phyloP scores from a whole-genome alignment of 768 basidiomycete species.

The Podaxis sp. region DNA sequence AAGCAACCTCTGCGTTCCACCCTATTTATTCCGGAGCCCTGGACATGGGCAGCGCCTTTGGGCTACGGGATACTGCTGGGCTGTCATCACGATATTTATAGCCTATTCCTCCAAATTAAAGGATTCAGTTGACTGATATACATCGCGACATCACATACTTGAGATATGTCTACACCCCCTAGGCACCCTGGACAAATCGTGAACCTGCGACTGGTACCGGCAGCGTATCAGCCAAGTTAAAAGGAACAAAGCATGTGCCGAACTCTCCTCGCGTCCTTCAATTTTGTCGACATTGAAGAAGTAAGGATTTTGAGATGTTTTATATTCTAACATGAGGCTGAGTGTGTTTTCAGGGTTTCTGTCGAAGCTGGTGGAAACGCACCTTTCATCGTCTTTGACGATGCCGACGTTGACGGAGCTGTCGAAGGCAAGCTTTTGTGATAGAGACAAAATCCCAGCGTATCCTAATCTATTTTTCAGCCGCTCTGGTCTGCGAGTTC shows the following conservation, averaged over 20 bases:
- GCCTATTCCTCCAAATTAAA: too few species aligned
- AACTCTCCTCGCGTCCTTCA: background rate
- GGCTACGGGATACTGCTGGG: too few species aligned
- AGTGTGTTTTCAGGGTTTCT: constrained; percentile 46
- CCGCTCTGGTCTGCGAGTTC: constrained; percentile 79
- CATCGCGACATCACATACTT: too few species aligned
- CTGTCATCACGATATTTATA: too few species aligned
- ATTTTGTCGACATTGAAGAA: constrained; percentile 65
- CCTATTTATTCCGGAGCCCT: too few species aligned
- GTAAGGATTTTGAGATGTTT: constrained; percentile 35
- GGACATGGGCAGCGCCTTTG: too few species aligned
- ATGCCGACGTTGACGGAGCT: constrained; percentile 90
- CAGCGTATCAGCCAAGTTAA: background rate
- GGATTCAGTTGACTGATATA: too few species aligned
- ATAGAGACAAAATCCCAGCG: background rate
- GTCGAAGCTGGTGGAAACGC: constrained; percentile 94
- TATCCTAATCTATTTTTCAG: constrained; percentile 31
- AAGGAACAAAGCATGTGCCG: background rate
- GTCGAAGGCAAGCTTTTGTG: constrained; percentile 69
- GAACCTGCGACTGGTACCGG: too few species aligned
- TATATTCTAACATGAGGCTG: background rate
- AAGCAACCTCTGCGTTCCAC: too few species aligned
- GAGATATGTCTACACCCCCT: too few species aligned
- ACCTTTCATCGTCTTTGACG: constrained; percentile 96
- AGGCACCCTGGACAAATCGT: too few species aligned